Evolutionary conservation across 2,329 filamentous ascomycete genomes (phyloP).

Genomic region (Apiospora hydei): DNA sequence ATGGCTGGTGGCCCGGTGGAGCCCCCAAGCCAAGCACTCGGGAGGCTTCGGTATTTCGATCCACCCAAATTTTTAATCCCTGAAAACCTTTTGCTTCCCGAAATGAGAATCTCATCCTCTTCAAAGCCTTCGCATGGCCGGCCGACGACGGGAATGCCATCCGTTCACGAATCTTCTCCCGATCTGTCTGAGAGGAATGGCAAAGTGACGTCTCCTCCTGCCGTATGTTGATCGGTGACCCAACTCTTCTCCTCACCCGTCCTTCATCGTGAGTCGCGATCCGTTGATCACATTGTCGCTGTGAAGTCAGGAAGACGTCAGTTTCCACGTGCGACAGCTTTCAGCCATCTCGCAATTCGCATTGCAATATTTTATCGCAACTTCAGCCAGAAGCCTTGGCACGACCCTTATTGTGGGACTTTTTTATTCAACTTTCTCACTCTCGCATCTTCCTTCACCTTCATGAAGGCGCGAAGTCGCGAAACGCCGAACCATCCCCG

Average conservation of each 20-base stretch:
- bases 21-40: slow-evolving; percentile 15
- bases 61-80: slow-evolving; percentile 3
- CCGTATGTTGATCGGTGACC: neutral
- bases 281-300: neutral
- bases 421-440: slow-evolving; percentile 5
- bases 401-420: slow-evolving; percentile 11
- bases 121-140: neutral
- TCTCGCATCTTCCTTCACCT: slow-evolving; percentile 1
- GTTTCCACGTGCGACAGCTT: neutral
- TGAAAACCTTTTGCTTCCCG: slow-evolving; percentile 10
- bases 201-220: neutral
- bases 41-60: slow-evolving; percentile 20
- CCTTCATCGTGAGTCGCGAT: neutral
- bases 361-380: slow-evolving; percentile 2
- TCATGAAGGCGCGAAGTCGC: slow-evolving; percentile 24
- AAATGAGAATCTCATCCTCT: neutral
- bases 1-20: neutral
- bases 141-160: neutral
- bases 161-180: neutral
- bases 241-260: neutral
- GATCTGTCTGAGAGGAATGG: neutral
- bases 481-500: slow-evolving; percentile 24
- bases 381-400: slow-evolving; percentile 15
- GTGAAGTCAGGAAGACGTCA: neutral
- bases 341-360: slow-evolving; percentile 15